A percentile compares a stretch with the other conserved stretches of the same genome.
phyloP scores from a whole-genome alignment of 2,329 filamentous ascomycete genomes.

The Sporothrix euskadiensis region DNA sequence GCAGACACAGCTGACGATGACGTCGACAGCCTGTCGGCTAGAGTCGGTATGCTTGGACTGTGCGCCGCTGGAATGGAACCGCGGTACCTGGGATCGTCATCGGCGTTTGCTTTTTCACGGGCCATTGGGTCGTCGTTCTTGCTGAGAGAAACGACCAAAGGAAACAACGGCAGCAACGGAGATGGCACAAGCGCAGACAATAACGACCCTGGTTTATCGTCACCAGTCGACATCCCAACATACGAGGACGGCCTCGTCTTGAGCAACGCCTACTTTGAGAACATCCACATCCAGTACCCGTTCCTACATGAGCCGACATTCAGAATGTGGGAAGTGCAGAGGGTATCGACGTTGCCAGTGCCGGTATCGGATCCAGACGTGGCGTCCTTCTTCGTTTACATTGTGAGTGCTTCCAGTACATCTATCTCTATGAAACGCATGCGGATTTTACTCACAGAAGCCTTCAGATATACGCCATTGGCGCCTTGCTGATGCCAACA shows the following conservation, averaged over 20 bases:
- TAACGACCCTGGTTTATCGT: background rate
- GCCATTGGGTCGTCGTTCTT: conserved; percentile 35
- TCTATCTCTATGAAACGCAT: too few relatives aligned
- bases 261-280: conserved; percentile 39
- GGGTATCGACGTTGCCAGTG: background rate
- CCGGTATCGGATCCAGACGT: background rate
- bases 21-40: background rate
- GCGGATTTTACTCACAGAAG: background rate
- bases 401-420: background rate
- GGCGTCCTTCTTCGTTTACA: conserved; percentile 8
- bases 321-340: conserved; percentile 15
- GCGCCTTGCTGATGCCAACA: background rate
- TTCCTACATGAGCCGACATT: conserved; percentile 39
- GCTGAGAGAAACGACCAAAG: background rate
- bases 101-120: conserved; percentile 40
- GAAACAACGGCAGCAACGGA: background rate
- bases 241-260: conserved; percentile 30
- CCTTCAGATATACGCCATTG: conserved; percentile 16
- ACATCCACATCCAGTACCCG: conserved; percentile 41
- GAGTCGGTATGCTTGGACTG: conserved; percentile 36
- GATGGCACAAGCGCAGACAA: background rate
- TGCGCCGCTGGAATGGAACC: conserved; percentile 40
- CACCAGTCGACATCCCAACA: conserved; percentile 24
- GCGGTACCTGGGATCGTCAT: conserved; percentile 43
- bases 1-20: background rate